These are phyloP conservation scores for Yamadazyma ubonensis DNA, from an alignment of 805 yeast species.

Conservation along the genomic window DNA sequence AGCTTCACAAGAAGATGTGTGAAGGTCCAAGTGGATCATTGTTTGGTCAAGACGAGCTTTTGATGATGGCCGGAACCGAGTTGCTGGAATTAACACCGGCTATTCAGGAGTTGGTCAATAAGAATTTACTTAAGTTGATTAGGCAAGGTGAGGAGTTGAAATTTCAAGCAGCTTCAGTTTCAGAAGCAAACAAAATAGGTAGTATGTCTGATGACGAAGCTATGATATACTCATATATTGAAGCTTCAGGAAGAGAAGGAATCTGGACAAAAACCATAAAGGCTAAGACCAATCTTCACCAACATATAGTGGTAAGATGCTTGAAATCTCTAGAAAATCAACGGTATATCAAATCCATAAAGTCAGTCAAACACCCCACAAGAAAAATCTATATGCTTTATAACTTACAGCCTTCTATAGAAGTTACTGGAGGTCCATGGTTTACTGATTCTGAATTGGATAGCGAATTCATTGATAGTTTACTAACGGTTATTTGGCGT, in stretches of 20 bases:
- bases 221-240: slow-evolving; percentile 86
- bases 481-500: slow-evolving; percentile 84
- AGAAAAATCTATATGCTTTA: slow-evolving; percentile 95
- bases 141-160: slow-evolving; percentile 64
- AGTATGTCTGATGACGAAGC: slow-evolving; percentile 86
- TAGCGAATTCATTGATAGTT: slow-evolving; percentile 84
- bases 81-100: slow-evolving; percentile 33
- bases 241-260: slow-evolving; percentile 91
- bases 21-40: slow-evolving; percentile 46
- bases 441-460: slow-evolving; percentile 94
- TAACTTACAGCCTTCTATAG: slow-evolving; percentile 88
- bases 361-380: slow-evolving; percentile 89
- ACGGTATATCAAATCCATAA: slow-evolving; percentile 82
- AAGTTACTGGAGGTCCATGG: slow-evolving; percentile 99
- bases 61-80: slow-evolving; percentile 45
- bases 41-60: slow-evolving; percentile 70
- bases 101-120: slow-evolving; percentile 53
- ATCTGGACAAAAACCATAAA: slow-evolving; percentile 93
- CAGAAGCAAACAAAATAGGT: slow-evolving; percentile 75
- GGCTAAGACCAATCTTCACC: slow-evolving; percentile 85
- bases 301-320: slow-evolving; percentile 83
- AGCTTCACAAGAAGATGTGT: slow-evolving; percentile 65
- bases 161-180: slow-evolving; percentile 70
- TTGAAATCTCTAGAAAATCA: slow-evolving; percentile 77
- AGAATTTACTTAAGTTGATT: slow-evolving; percentile 65